These are phyloP conservation scores for Amauroascus niger DNA, from an alignment of 2,329 filamentous ascomycete genomes.

Conservation along the genomic window DNA sequence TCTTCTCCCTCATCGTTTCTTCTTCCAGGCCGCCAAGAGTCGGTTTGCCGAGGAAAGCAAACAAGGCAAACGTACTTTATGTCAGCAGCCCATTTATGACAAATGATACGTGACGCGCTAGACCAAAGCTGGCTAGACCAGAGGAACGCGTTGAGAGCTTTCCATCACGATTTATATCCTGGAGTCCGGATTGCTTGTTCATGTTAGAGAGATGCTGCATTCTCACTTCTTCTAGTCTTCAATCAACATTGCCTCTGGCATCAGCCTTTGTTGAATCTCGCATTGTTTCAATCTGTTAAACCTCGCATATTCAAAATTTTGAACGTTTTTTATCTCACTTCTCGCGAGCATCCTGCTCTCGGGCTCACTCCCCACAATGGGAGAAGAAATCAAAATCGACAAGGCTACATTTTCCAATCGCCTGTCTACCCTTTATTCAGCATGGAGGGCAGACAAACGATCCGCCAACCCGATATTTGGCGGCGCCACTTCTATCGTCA, in stretches of 20 bases:
- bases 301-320: not conserved
- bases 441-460: conserved; percentile 96
- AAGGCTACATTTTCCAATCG: conserved; percentile 89
- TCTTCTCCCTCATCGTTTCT: no score
- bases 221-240: not conserved
- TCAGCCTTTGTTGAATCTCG: not conserved
- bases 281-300: not conserved
- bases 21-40: not conserved
- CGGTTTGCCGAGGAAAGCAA: not conserved
- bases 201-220: not conserved
- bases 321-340: not conserved
- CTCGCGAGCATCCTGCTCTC: not conserved
- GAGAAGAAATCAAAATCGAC: conserved; percentile 88
- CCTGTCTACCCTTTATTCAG: conserved; percentile 70
- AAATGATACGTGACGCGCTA: conserved; percentile 6
- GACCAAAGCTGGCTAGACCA: not conserved
- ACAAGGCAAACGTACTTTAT: conserved; percentile 15
- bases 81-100: conserved; percentile 4
- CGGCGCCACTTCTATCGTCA: conserved; percentile 74
- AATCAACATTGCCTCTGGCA: conserved; percentile 1
- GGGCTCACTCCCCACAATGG: conserved; percentile 38
- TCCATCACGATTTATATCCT: conserved; percentile 1
- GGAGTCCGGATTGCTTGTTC: not conserved
- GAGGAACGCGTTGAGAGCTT: conserved; percentile 8
- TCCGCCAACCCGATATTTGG: conserved; percentile 74